Conservation (phyloP, 1,284 basidiomycete species). For the Leccinum pseudoinsigne region DNA sequence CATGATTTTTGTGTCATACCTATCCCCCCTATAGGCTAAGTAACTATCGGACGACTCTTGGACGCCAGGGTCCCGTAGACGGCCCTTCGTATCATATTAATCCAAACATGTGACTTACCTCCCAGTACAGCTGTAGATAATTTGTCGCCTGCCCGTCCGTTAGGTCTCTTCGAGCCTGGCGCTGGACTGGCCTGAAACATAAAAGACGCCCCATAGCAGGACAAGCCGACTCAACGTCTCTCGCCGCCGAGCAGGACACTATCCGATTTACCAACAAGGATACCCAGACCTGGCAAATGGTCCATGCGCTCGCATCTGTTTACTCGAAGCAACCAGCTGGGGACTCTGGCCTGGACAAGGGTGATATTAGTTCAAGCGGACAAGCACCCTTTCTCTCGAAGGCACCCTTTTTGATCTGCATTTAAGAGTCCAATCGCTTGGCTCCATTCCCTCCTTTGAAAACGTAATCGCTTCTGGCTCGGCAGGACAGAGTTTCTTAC, state of each 20-base stretch:
- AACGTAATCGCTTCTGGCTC: background rate
- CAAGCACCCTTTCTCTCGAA: background rate
- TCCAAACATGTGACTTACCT: background rate
- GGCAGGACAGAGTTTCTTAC: background rate
- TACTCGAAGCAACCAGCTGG: background rate
- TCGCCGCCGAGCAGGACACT: background rate
- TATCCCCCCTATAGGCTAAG: background rate
- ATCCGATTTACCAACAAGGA: background rate
- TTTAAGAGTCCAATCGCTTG: background rate
- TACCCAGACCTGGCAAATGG: background rate
- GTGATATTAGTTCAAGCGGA: background rate
- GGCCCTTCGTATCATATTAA: background rate
- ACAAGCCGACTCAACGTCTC: too few species aligned
- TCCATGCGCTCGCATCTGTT: background rate
- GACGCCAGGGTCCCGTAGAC: background rate
- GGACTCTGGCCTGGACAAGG: background rate
- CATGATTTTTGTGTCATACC: background rate
- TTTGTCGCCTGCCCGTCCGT: background rate
- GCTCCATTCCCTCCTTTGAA: background rate
- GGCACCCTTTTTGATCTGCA: too few species aligned
- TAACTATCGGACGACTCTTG: background rate
- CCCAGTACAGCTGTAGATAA: background rate
- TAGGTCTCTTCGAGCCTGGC: background rate
- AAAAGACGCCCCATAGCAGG: background rate
- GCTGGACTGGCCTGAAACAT: too few species aligned